phyloP scores from a whole-genome alignment of 2,329 filamentous ascomycete species.

The Purpureocillium takamizusanense region DNA sequence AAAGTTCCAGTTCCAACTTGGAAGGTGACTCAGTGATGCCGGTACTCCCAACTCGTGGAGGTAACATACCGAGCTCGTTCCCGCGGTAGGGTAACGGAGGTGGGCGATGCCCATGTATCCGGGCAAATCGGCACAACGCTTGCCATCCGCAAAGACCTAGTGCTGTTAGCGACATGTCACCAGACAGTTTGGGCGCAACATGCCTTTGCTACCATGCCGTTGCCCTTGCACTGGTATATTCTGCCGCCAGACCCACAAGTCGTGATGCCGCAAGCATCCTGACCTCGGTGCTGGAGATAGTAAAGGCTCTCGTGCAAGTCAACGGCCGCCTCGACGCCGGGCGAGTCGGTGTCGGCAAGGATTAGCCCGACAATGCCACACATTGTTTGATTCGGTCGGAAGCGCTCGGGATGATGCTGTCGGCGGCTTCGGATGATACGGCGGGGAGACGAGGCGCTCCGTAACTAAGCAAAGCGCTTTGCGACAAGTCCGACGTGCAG shows the following conservation, averaged over 20 bases:
- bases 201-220: constrained; percentile 54
- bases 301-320: constrained; percentile 66
- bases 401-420: constrained; percentile 5
- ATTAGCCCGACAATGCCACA: constrained; percentile 3
- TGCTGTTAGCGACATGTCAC: background rate
- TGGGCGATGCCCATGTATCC: constrained; percentile 81
- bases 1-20: no score
- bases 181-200: constrained; percentile 17
- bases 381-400: background rate
- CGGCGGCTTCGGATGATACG: constrained; percentile 33
- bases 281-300: constrained; percentile 60
- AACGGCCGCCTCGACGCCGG: constrained; percentile 36
- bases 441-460: no score
- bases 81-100: constrained; percentile 81
- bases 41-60: no score
- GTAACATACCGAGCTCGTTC: constrained; percentile 47
- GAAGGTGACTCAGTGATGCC: no score
- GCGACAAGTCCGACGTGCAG: no score
- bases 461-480: no score
- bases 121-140: constrained; percentile 47
- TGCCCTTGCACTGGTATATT: constrained; percentile 84
- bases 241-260: constrained; percentile 62
- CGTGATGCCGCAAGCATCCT: constrained; percentile 84
- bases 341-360: constrained; percentile 2
- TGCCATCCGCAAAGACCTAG: constrained; percentile 69